A percentile compares a stretch with the other conserved stretches of the same genome.
These are phyloP conservation scores for Boeremia exigua DNA, from an alignment of 2,329 filamentous ascomycete species.

Conservation along the genomic window DNA sequence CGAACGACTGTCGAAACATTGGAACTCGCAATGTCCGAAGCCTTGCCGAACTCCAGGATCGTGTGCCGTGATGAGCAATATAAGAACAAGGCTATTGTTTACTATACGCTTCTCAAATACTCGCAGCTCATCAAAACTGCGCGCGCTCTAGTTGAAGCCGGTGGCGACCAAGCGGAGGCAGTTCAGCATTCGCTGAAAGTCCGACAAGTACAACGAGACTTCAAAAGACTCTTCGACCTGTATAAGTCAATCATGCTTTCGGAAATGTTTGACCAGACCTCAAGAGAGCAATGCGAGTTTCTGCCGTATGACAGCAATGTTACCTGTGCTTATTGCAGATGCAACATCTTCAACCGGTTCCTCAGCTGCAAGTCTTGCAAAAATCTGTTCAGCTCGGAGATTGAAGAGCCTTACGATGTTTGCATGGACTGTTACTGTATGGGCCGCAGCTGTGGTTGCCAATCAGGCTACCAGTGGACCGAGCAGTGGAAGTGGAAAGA, in stretches of 20 bases:
- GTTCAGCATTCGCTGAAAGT: conserved; percentile 58
- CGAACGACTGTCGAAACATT: conserved; percentile 91
- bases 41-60: conserved; percentile 83
- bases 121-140: conserved; percentile 64
- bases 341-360: conserved; percentile 97
- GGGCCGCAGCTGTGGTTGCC: conserved; percentile 89
- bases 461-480: conserved; percentile 86
- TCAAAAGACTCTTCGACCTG: conserved; percentile 77
- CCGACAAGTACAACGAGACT: conserved; percentile 79
- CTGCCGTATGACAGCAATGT: conserved; percentile 87
- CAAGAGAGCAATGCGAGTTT: conserved; percentile 74
- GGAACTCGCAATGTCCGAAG: conserved; percentile 83
- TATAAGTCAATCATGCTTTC: conserved; percentile 81
- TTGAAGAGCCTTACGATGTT: conserved; percentile 88
- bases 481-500: conserved; percentile 91
- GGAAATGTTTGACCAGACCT: conserved; percentile 78
- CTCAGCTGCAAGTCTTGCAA: conserved; percentile 88
- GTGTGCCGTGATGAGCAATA: conserved; percentile 98
- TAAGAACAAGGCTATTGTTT: conserved; percentile 96
- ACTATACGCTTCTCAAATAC: conserved; percentile 85
- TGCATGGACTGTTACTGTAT: conserved; percentile 99
- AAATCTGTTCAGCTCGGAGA: conserved; percentile 68
- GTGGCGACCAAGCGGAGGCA: conserved; percentile 44
- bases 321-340: conserved; percentile 93
- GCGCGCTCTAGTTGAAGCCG: conserved; percentile 59